Evolutionary conservation across 495 filamentous ascomycete species (phyloP), one percentile per base, ranked within the genome.

Genomic region (Aspergillus bridgeri): DNA sequence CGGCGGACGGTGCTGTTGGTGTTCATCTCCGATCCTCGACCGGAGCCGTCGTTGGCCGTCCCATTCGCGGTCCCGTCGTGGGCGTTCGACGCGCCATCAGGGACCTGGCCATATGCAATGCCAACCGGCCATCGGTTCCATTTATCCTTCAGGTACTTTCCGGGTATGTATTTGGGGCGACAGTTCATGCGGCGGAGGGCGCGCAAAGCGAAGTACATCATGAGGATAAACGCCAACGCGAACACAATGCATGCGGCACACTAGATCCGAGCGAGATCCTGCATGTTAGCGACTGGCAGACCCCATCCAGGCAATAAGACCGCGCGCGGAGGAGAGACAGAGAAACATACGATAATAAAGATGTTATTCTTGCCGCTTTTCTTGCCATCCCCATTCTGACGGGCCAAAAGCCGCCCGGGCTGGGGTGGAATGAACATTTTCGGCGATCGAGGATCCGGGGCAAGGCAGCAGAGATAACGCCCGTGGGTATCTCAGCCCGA

Each of bases 121-220:
- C 66, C 75, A 1, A 81, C 82, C 6, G 70, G 72, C 86, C 86
- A 89, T 56, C 74, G 71, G 44, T 73, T 74, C 86, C 87, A 89
- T 72, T 76, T 70, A 15, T 69, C 72, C 63, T 88, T 89, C 52
- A 89, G 60, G 46, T 68, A 79, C 42, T 73, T 69, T 0, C 79
- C 81, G 13, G 85, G 87, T 27, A 86, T 69, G 61, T 81, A 86
- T 68, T 76, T 81, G 18, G 82, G 83, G 42, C 81, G 75, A 43
- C 74, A 78, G 54, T 80, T 63, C 59, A 70, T 69, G 47, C 72
- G 70, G 33, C 81, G 82, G 42, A 83, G 64, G 53, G 70, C 66
- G 3, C 82, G 79, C 21, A 81, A 65, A 27, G 76, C 56, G 50
- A 81, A 73, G 64, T 77, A 83, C 48, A 67, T 22, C 56, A 81